phyloP scores from a whole-genome alignment of 768 basidiomycete species.

The Pisolithus orientalis region DNA sequence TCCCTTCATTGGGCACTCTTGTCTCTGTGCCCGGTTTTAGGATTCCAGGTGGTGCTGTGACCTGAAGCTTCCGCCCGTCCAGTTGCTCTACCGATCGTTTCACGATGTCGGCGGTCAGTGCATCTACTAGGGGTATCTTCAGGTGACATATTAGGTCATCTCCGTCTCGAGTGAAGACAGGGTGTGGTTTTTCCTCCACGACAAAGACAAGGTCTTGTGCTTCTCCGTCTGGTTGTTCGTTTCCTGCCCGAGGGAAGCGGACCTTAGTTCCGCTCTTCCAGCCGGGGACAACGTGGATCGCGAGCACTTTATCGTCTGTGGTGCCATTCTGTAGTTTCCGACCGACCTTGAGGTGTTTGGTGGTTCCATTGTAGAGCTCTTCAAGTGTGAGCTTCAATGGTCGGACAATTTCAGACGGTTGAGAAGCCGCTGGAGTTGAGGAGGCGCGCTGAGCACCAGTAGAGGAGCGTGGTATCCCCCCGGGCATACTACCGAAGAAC shows the following conservation, averaged over 20 bases:
- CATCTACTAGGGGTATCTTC: conserved; percentile 75
- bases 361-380: conserved; percentile 79
- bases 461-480: conserved; percentile 49
- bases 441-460: conserved; percentile 21
- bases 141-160: conserved; percentile 67
- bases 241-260: conserved; percentile 81
- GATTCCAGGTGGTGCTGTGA: conserved; percentile 57
- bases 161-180: conserved; percentile 67
- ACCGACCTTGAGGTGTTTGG: conserved; percentile 85
- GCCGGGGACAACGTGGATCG: conserved; percentile 75
- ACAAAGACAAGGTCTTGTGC: conserved; percentile 93
- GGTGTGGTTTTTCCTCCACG: conserved; percentile 92
- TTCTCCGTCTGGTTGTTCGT: conserved; percentile 63
- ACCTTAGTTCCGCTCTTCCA: conserved; percentile 98
- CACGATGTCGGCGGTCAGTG: conserved; percentile 55
- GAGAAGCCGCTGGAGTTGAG: conserved; percentile 22
- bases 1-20: conserved; percentile 70
- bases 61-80: conserved; percentile 74
- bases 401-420: conserved; percentile 59
- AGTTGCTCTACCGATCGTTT: conserved; percentile 60
- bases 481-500: conserved; percentile 38
- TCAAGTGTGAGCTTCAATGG: conserved; percentile 82
- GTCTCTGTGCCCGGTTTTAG: conserved; percentile 77
- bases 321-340: conserved; percentile 65
- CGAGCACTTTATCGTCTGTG: conserved; percentile 82